Base-by-base conservation (phyloP, 2,329 filamentous ascomycete species). In the Neofusicoccum cordaticola region DNA sequence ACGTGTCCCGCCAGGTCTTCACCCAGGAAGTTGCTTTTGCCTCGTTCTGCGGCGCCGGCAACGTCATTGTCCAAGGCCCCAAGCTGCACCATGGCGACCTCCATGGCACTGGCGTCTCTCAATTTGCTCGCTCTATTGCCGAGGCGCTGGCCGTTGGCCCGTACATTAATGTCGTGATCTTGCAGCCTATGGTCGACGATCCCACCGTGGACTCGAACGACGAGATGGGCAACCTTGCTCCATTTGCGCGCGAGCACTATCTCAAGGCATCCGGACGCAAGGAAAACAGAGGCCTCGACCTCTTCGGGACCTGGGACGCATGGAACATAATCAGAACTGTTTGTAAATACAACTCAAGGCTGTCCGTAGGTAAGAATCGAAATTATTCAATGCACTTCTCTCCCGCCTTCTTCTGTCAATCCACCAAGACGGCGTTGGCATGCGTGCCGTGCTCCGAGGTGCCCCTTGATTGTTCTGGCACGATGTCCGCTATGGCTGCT, bases 11-110 rank as follows among this genome's bases (percentile, higher is more conserved):
- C 50, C 94, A 97, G 78, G 90, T 96, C 6, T 82, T 99, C 68
- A 93, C 93, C 74, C 84, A 97, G 44, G 95, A 99, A 75, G 85
- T 98, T 53, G 91, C 92, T 56, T 99, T 97, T 79, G 95, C 96
- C 68, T 93, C 92, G 67, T 99, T 98, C 79, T 97, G 93, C 73
- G 96, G 96, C 41, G 85, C 95, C 53, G 88, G 88, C 64, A 96
- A 90, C 77, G 84, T 98, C 65, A 82, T 98, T 58, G 83, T 99
- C 35, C 88, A 90, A 1, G 93, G 93, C 0, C 95, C 95, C 2
- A 85, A 85, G 68, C 79, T 86, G 13, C 86, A 89, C 68, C 83
- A 86, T 65, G 83, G 84, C 65, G 83, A 82, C 47, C 69, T 76
- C 56, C 73, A 79, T 34, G 69, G 78, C 2, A 78, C 81, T 62